Conservation (phyloP, 306 rosid species). For the peach (Prunus persica) region DNA sequence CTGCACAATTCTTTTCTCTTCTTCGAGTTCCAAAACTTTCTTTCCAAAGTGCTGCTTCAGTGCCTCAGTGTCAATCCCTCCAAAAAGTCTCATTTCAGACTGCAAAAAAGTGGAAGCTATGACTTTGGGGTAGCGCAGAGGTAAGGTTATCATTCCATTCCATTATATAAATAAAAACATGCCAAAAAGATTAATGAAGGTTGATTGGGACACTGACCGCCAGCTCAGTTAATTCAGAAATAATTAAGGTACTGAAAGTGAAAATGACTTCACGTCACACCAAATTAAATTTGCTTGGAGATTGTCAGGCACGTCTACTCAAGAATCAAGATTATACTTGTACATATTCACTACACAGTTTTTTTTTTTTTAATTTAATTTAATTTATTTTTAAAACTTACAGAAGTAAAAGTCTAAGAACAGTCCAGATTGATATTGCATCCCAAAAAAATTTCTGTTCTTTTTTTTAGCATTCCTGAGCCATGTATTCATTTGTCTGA, state of each 20-base stretch:
- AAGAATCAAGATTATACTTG: too few species aligned
- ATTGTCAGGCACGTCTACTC: too few species aligned
- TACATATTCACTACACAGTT: too few species aligned
- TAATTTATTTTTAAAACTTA: too few species aligned
- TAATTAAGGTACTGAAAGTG: too few species aligned
- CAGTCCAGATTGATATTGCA: background rate
- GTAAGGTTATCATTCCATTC: conserved; percentile 17
- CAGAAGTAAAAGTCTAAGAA: background rate
- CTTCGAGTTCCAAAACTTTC: conserved; percentile 73
- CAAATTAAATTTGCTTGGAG: too few species aligned
- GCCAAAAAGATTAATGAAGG: conserved; percentile 4
- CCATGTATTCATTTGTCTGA: background rate
- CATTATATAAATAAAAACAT: conserved; percentile 12
- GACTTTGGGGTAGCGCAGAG: conserved; percentile 6
- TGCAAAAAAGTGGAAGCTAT: conserved; percentile 26
- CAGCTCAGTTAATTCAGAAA: background rate
- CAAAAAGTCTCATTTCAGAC: conserved; percentile 74
- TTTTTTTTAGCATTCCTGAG: background rate
- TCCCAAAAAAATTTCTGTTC: background rate
- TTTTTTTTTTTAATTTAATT: too few species aligned
- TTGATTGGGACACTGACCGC: background rate
- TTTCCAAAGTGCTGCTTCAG: conserved; percentile 67
- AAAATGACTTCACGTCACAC: too few species aligned
- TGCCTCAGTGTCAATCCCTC: conserved; percentile 51
- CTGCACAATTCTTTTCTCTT: conserved; percentile 76